Evolutionary conservation across 306 rosid genomes (phyloP).

Genomic region (Dicorynia guianensis): DNA sequence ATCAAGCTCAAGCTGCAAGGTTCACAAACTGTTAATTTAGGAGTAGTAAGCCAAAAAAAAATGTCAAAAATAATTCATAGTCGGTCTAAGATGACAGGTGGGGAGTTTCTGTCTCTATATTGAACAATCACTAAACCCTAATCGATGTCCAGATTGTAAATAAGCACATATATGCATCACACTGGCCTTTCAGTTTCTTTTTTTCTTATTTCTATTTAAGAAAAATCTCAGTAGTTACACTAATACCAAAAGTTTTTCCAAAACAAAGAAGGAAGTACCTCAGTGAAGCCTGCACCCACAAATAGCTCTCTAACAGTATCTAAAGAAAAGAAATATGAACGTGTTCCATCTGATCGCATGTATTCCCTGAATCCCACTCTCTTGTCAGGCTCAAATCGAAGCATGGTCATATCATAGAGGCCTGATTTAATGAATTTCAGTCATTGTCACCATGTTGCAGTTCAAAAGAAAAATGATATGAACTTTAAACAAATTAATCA

Average conservation of each 20-base stretch:
- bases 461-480: constrained; percentile 22
- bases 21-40: constrained; percentile 35
- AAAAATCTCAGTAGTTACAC: constrained; percentile 22
- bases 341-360: constrained; percentile 83
- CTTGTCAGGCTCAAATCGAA: constrained; percentile 73
- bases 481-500: constrained; percentile 13
- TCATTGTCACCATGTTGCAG: constrained; percentile 31
- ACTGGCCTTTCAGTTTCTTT: neutral
- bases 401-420: constrained; percentile 98
- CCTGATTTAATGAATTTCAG: constrained; percentile 59
- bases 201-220: constrained; percentile 6
- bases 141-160: neutral
- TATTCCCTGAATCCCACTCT: constrained; percentile 81
- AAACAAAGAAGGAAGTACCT: constrained; percentile 58
- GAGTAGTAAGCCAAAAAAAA: constrained; percentile 2
- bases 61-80: constrained; percentile 35
- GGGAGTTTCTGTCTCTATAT: too few species aligned
- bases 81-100: too few species aligned
- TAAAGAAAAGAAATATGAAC: constrained; percentile 88
- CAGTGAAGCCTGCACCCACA: constrained; percentile 78
- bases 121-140: too few species aligned
- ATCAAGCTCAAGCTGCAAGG: constrained; percentile 80
- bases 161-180: constrained; percentile 24
- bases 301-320: constrained; percentile 70
- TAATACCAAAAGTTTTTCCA: constrained; percentile 22